Percentiles rank a stretch among this genome's conserved stretches.
Evolutionary conservation across 352 stramenopile species (phyloP).

Genomic region (Globisporangium takayamanum): DNA sequence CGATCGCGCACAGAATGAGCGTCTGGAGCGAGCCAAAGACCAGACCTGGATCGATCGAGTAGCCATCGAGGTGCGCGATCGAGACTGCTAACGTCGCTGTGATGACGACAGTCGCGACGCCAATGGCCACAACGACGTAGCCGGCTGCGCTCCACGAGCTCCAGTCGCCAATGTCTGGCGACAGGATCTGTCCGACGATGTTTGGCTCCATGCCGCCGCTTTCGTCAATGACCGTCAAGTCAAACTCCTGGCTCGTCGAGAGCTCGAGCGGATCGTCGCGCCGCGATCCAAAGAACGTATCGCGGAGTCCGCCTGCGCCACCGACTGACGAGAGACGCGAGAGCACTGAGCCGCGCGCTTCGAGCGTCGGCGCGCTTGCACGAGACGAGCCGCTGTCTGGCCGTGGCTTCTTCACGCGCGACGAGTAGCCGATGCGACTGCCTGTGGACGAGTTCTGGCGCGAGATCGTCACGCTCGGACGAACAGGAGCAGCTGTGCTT

Average conservation of each 20-base stretch:
- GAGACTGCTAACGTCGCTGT: constrained; percentile 33
- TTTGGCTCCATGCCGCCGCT: constrained; percentile 53
- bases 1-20: constrained; percentile 55
- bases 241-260: constrained; percentile 64
- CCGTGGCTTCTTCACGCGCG: constrained; percentile 22
- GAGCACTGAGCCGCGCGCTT: constrained; percentile 24
- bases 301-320: constrained; percentile 22
- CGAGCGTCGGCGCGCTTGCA: constrained; percentile 22
- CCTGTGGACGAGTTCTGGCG: constrained; percentile 12
- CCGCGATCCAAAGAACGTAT: constrained; percentile 55
- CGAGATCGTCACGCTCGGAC: constrained; percentile 9
- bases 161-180: constrained; percentile 27
- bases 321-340: constrained; percentile 39
- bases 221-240: constrained; percentile 73
- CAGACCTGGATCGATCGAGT: constrained; percentile 57
- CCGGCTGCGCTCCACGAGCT: constrained; percentile 45
- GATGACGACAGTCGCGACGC: constrained; percentile 32
- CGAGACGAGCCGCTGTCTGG: constrained; percentile 34
- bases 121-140: constrained; percentile 36
- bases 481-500: not conserved
- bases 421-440: constrained; percentile 1
- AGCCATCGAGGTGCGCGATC: constrained; percentile 75
- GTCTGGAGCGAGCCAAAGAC: constrained; percentile 75
- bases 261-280: constrained; percentile 47
- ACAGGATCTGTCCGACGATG: constrained; percentile 46